A percentile compares a stretch with the other conserved stretches of the same genome.
Evolutionary conservation across 2,329 filamentous ascomycete species (phyloP).

Genomic region (Emydomyces testavorans): DNA sequence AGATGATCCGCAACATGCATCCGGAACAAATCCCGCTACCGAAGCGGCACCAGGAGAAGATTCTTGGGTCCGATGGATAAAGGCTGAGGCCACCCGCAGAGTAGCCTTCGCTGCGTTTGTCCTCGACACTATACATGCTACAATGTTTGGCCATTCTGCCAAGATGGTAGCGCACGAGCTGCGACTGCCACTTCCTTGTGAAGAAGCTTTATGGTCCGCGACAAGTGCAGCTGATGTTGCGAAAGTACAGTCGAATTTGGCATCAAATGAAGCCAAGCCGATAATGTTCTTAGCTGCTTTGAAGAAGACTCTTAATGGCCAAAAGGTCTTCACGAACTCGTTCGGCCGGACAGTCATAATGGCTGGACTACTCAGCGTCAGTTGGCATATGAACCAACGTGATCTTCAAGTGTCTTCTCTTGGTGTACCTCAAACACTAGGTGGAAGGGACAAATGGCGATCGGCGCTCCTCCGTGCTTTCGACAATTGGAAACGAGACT

Average conservation of each 20-base stretch:
- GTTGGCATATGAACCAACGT: slow-evolving; percentile 95
- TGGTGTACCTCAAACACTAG: slow-evolving; percentile 65
- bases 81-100: slow-evolving; percentile 76
- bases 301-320: slow-evolving; percentile 76
- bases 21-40: slow-evolving; percentile 39
- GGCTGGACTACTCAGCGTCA: slow-evolving; percentile 84
- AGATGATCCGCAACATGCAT: slow-evolving; percentile 43
- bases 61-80: slow-evolving; percentile 95
- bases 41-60: slow-evolving; percentile 54
- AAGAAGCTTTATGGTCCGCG: slow-evolving; percentile 85
- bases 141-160: slow-evolving; percentile 94
- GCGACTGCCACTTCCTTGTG: slow-evolving; percentile 78
- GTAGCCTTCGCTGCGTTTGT: slow-evolving; percentile 90
- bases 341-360: slow-evolving; percentile 91
- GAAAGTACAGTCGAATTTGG: slow-evolving; percentile 66
- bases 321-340: slow-evolving; percentile 77
- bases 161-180: slow-evolving; percentile 97
- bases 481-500: slow-evolving; percentile 86
- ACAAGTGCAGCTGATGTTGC: slow-evolving; percentile 78
- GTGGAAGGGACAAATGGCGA: slow-evolving; percentile 84
- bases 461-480: slow-evolving; percentile 75
- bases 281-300: slow-evolving; percentile 82
- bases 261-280: slow-evolving; percentile 68
- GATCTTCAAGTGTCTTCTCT: slow-evolving; percentile 86
- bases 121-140: slow-evolving; percentile 89